Conservation (phyloP, 148 eudicot species). For the Heliosperma pusillum region DNA sequence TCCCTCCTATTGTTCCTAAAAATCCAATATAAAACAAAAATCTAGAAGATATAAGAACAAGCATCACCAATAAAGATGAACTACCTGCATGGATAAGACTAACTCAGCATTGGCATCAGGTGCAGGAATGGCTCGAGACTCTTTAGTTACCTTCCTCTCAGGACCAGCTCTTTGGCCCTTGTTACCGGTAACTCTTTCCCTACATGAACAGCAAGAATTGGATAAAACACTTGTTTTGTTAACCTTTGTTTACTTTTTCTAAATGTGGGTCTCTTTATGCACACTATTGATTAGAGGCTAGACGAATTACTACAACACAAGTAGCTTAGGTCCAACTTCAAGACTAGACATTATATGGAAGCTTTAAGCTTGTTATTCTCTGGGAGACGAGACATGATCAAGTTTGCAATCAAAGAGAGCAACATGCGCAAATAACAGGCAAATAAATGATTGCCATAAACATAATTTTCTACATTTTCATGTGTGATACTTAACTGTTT, state of each 20-base stretch:
- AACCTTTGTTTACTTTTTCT: background rate
- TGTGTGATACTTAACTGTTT: background rate
- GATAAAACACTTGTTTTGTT: conserved; percentile 4
- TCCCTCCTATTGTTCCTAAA: background rate
- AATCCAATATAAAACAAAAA: conserved; percentile 5
- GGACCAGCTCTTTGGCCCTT: conserved; percentile 42
- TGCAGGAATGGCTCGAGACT: conserved; percentile 88
- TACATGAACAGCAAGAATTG: conserved; percentile 28
- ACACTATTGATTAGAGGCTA: background rate
- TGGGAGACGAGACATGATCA: background rate
- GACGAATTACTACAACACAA: background rate
- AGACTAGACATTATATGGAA: background rate
- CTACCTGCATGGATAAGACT: conserved; percentile 77
- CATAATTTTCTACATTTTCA: background rate
- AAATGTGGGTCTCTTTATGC: background rate
- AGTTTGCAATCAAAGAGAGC: background rate
- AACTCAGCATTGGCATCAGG: conserved; percentile 95
- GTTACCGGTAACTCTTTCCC: conserved; percentile 65
- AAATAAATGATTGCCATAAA: background rate
- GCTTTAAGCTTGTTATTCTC: background rate
- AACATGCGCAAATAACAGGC: background rate
- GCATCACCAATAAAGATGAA: background rate
- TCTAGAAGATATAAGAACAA: background rate
- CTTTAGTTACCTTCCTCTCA: conserved; percentile 63
- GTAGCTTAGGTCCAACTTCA: background rate